Evolutionary conservation across 148 eudicot genomes (phyloP).

Genomic region (Arbutus unedo): DNA sequence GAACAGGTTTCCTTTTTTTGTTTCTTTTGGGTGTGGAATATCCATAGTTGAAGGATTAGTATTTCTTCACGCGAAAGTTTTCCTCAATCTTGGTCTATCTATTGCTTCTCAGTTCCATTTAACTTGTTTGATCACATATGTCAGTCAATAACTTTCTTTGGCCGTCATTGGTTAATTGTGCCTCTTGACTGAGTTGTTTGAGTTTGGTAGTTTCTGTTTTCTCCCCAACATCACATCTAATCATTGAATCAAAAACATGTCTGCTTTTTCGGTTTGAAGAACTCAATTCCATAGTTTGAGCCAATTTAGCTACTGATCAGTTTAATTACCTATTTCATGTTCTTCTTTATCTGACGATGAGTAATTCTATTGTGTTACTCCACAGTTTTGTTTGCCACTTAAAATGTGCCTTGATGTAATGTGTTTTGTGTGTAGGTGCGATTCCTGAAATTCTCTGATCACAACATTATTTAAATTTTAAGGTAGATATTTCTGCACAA

Average conservation of each 20-base stretch:
- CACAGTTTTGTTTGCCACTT: neutral
- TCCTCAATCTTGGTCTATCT: conserved; percentile 15
- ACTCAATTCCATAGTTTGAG: neutral
- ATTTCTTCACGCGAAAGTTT: conserved; percentile 30
- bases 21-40: conserved; percentile 31
- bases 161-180: neutral
- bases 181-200: neutral
- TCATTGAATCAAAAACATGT: neutral
- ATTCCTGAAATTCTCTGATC: conserved; percentile 27
- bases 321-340: neutral
- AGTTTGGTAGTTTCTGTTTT: neutral
- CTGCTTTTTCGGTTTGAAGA: neutral
- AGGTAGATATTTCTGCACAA: conserved; percentile 32
- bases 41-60: conserved; percentile 29
- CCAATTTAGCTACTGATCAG: conserved; percentile 3
- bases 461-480: conserved; percentile 21
- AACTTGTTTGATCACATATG: conserved; percentile 15
- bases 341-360: neutral
- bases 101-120: conserved; percentile 18
- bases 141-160: neutral
- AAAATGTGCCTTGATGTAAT: conserved; percentile 15
- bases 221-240: neutral
- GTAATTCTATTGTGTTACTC: neutral
- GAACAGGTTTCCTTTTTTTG: conserved; percentile 18
- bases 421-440: conserved; percentile 41